Evolutionary conservation across 2,329 filamentous ascomycete species (phyloP), one percentile per base, ranked within the genome.

Genomic region (Colletotrichum somersetense): DNA sequence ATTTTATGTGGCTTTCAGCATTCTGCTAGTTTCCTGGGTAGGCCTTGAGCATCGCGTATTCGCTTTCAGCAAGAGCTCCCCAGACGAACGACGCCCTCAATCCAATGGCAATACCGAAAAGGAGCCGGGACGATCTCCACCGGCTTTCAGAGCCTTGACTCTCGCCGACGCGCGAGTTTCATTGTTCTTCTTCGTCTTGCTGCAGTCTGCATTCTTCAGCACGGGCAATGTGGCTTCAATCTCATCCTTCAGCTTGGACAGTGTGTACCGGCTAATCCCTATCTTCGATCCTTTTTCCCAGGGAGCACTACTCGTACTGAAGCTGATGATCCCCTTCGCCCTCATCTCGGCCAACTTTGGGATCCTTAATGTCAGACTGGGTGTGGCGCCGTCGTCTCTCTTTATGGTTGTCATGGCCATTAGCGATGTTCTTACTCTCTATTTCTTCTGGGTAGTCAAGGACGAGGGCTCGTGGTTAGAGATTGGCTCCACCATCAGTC

Each of bases 401-500:
- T 98, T 98, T 83, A 98, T 98, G 92, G 85, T 96, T 2, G 95
- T 97, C 62, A 97, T 98, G 90, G 93, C 93, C 0, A 89, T 97
- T 63, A 95, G 93, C 73, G 96, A 99, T 79, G 90, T 97, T 62
- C 87, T 98, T 80, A 98, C 96, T 4, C 86, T 99, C 64, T 94
- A 96, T 77, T 99, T 99, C 85, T 99, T 99, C 83, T 99, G 94
- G 91, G 94, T 97, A 77, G 96, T 99, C 57, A 93, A 93, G 78
- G 96, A 99, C 77, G 96, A 99, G 80, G 96, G 96, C 0, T 96
- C 93, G 30, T 99, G 96, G 96, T 84, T 99, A 72, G 96, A 99
- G 80, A 99, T 99, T 79, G 96, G 96, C 42, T 97, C 94, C 38
- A 98, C 94, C 4, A 99, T 99, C 75, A 97, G 91, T 78, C 95